Conservation (phyloP, 2,329 filamentous ascomycete species). For the Lasiodiplodia hormozganensis region DNA sequence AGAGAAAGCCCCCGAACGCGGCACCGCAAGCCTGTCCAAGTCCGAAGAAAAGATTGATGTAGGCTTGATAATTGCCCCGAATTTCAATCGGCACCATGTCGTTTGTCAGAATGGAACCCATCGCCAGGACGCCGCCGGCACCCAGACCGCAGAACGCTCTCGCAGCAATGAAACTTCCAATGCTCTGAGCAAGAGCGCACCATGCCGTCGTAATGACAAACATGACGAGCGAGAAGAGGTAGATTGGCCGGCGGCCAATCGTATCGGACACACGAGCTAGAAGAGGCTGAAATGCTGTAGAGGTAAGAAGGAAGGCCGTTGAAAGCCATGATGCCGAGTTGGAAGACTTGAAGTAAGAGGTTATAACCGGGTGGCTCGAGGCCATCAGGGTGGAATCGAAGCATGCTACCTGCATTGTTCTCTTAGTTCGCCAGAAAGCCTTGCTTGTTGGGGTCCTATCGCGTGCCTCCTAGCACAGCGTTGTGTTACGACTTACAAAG, state of each 20-base stretch:
- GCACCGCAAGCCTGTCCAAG: conserved; percentile 62
- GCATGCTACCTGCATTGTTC: conserved; percentile 41
- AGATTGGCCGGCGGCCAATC: conserved; percentile 71
- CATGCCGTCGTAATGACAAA: conserved; percentile 71
- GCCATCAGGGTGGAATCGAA: conserved; percentile 86
- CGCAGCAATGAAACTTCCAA: conserved; percentile 74
- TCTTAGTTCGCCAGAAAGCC: neutral
- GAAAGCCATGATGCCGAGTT: conserved; percentile 85
- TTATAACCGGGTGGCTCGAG: conserved; percentile 80
- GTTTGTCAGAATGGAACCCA: conserved; percentile 74
- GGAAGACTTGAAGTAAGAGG: conserved; percentile 77
- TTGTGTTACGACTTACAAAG: conserved; percentile 40
- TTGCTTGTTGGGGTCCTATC: neutral
- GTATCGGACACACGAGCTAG: conserved; percentile 78
- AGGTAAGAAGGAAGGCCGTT: conserved; percentile 78
- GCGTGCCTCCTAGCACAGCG: too few relatives aligned
- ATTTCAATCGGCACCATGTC: conserved; percentile 77
- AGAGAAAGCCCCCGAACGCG: conserved; percentile 72
- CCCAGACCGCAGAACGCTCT: conserved; percentile 75
- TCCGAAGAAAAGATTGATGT: conserved; percentile 71
- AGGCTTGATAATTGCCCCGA: conserved; percentile 75
- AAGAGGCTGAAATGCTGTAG: conserved; percentile 76
- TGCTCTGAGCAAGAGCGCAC: conserved; percentile 71
- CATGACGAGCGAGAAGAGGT: conserved; percentile 67
- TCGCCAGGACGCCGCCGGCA: conserved; percentile 72